Evolutionary conservation across 163 green algal genomes (phyloP), one percentile per base, ranked within the genome.

Genomic region (Volvox carteri): DNA sequence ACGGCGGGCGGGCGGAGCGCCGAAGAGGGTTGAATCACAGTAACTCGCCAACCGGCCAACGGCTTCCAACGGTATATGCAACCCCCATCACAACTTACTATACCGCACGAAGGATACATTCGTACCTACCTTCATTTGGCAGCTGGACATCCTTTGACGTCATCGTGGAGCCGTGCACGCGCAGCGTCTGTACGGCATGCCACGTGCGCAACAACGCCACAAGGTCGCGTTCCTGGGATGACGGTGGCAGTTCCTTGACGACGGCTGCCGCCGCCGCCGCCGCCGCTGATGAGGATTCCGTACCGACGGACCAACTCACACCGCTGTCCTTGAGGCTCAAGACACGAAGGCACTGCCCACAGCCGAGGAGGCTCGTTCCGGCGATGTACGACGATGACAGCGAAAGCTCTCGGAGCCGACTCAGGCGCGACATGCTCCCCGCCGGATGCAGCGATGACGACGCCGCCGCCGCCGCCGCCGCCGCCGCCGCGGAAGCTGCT

Each of bases 311-410:
- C 37, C 11, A 16, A 12, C 33, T 19, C 44, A 88, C 8, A 0
- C 83, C 83, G 68, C 83, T 88, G 83, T 88, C 50, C 25, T n/a
- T 9, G 12, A 88, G 48, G 50, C 83, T 88, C 18, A 88, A 25
- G 62, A 81, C 16, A 18, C 83, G 67, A 28, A 88, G 48, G 14
- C 50, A 35, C 2, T 7, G 46, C 21, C 68, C 50, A 35, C 48
- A 73, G 9, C 83, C 83, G 25, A 88, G 50, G 4, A 50, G 35
- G 9, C 58, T 52, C 48, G 68, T 35, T 11, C 18, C 6, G n/a
- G 16, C 48, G 46, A 88, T 65, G 37, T 74, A 88, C n/a, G 68
- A 83, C 8, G 23, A 48, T 3, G 7, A 35, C 30, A 88, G 68
- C 6, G 19, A 62, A 6, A 88, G 67, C 35, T 88, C 83, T 1